Evolutionary conservation across 768 basidiomycete species (phyloP), one percentile per base, ranked within the genome.

Genomic region (Chiua virens): DNA sequence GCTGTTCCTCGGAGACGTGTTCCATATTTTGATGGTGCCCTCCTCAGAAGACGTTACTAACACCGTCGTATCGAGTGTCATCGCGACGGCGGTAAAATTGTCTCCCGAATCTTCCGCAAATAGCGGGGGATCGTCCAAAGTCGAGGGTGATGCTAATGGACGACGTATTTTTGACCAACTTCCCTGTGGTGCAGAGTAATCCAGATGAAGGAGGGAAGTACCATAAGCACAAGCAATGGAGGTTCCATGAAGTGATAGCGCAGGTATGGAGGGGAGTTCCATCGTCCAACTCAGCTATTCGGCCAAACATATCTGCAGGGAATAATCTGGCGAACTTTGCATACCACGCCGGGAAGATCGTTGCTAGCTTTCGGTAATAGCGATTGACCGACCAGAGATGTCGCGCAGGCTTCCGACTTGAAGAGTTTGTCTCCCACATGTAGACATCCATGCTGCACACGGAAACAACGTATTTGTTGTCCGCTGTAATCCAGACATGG

Each of bases 401-500:
- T 8, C 45, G 51, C 4, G 40, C n/a, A 9, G 58, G 45, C 44
- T 52, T 56, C 40, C 49, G 45, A 28, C 14, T 47, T 8, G 46
- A 25, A 43, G 49, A 22, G 20, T 34, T 23, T n/a, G 34, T 53
- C 8, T 48, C 41, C 59, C 58, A 60, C 42, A 45, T 40, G 20
- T 49, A 56, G 20, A 61, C 45, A 32, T 56, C 49, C 44, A 48
- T 50, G 32, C 45, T 47, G 47, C 59, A 60, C 15, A 44, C 46
- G 32, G 59, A 57, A 20, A 53, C 41, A 34, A 61, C 21, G 25
- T 51, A 30, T 38, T 45, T 48, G 21, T 49, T 41, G 25, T 61
- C 59, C 27, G 54, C 44, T 7, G 59, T 60, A n/a, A 60, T 47
- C 54, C 55, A 53, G 21, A 60, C 59, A n/a, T 42, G 47, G 17